These are phyloP conservation scores for Violaceomyces palustris DNA, from an alignment of 1,284 basidiomycete species.

Conservation along the genomic window DNA sequence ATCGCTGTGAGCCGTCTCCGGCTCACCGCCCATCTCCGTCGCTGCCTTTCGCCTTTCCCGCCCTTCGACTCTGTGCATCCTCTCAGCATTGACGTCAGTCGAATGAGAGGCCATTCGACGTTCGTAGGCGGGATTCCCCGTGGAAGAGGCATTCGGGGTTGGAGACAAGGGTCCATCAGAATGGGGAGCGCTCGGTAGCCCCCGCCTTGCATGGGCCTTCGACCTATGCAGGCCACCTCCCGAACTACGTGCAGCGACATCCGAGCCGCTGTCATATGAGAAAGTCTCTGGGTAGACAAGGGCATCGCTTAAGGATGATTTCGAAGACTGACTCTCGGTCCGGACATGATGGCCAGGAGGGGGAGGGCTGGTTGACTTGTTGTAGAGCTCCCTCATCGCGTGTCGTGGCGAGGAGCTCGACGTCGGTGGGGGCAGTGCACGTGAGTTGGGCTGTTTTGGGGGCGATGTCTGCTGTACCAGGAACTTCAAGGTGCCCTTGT, in stretches of 20 bases:
- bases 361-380: slow-evolving; percentile 7
- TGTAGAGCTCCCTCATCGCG: slow-evolving; percentile 9
- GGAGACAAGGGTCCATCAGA: too few relatives aligned
- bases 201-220: slow-evolving; percentile 29
- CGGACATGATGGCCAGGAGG: slow-evolving; percentile 20
- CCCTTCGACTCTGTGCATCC: too few relatives aligned
- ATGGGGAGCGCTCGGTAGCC: slow-evolving; percentile 19
- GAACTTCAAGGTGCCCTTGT: slow-evolving; percentile 50
- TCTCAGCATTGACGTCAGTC: too few relatives aligned
- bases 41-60: too few relatives aligned
- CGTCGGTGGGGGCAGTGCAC: slow-evolving; percentile 31
- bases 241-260: slow-evolving; percentile 20
- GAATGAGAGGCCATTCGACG: too few relatives aligned
- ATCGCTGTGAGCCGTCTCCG: too few relatives aligned
- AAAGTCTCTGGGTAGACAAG: slow-evolving; percentile 14
- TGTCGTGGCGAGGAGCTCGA: slow-evolving; percentile 8
- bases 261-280: slow-evolving; percentile 6
- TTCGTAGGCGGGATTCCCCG: too few relatives aligned
- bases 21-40: too few relatives aligned
- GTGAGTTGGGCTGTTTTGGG: slow-evolving; percentile 12
- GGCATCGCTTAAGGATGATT: slow-evolving; percentile 35
- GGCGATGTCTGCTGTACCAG: slow-evolving; percentile 37
- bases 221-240: slow-evolving; percentile 24
- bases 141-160: too few relatives aligned
- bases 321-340: slow-evolving; percentile 32